Evolutionary conservation across 139 green algal genomes (phyloP).

Genomic region (Trebouxia sp.): DNA sequence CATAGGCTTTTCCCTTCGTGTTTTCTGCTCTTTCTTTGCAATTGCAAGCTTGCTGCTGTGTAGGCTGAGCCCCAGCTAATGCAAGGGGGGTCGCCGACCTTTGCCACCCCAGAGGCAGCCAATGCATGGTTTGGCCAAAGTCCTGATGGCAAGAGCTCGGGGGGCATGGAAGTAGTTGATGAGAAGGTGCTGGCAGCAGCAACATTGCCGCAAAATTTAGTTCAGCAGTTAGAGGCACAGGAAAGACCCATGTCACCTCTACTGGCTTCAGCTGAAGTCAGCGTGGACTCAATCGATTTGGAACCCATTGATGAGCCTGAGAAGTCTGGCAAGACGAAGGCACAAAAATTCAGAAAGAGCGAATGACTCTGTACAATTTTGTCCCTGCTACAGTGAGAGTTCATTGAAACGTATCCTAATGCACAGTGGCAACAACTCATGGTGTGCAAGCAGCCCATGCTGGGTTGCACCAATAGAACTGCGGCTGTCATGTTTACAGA

Average conservation of each 20-base stretch:
- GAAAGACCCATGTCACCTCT: neutral
- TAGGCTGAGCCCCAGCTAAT: neutral
- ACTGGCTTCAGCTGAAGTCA: neutral
- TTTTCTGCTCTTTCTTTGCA: too few relatives aligned
- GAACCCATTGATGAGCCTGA: neutral
- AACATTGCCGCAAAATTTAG: constrained; percentile 6
- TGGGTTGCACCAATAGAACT: too few relatives aligned
- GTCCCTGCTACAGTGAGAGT: too few relatives aligned
- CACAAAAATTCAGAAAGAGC: constrained; percentile 2
- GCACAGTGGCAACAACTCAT: too few relatives aligned
- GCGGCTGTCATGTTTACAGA: too few relatives aligned
- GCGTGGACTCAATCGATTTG: neutral
- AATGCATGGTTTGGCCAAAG: constrained; percentile 21
- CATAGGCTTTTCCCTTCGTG: too few relatives aligned
- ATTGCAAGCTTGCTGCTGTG: neutral
- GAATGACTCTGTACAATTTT: neutral
- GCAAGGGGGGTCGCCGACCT: too few relatives aligned
- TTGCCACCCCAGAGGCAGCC: constrained; percentile 13
- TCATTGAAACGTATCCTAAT: too few relatives aligned
- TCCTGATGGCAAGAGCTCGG: constrained; percentile 5
- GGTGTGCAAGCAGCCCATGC: too few relatives aligned
- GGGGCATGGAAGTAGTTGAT: constrained; percentile 11
- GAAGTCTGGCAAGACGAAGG: constrained; percentile 10
- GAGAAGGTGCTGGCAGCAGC: neutral
- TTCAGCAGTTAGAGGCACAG: neutral